Evolutionary conservation across 768 basidiomycete species (phyloP), one percentile per base, ranked within the genome.

Genomic region (Agrocybe praecox): DNA sequence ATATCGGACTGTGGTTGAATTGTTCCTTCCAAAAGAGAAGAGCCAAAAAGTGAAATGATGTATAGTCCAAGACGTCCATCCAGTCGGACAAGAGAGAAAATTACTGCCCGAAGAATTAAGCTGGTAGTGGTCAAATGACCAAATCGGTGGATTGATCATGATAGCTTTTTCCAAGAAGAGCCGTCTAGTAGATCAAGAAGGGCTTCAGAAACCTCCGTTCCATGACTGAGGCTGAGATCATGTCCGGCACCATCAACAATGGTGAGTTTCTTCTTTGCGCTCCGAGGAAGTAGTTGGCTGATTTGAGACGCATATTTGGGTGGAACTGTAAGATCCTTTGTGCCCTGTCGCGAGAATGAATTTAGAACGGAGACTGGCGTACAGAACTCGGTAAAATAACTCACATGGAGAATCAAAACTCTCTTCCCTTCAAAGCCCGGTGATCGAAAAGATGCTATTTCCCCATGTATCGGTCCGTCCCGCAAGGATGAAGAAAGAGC

Each of bases 401-500:
- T 24, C 62, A 85, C 89, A 68, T 90, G 89, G 26, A 91, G 74
- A n/a, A 90, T 69, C 34, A 90, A 73, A 6, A 88, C 81, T 22
- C 76, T 71, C 47, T 80, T 78, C 18, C 74, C 72, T 2, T 73
- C 73, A 53, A 83, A 78, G 2, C 76, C 81, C 15, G 78, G 72
- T 0, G 80, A 76, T 23, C 76, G 67, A 62, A 90, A 90, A 3
- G 84, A 74, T 1, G 78, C 67, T 1, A 69, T 70, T 53, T 86
- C 81, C 5, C 88, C 87, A 36, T 88, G 83, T 24, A 91, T 74
- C 14, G 90, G 89, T 1, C 89, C 89, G 36, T 88, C 82, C 32
- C 89, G 81, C 22, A 92, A 74, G 2, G 85, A 89, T 5, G 89
- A 90, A 0, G 89, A 89, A n/a, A 92, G 72, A 0, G 90, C 90